Evolutionary conservation across 1,139 yeast genomes (phyloP), one percentile per base, ranked within the genome.

Genomic region (Kazachstania sp.): DNA sequence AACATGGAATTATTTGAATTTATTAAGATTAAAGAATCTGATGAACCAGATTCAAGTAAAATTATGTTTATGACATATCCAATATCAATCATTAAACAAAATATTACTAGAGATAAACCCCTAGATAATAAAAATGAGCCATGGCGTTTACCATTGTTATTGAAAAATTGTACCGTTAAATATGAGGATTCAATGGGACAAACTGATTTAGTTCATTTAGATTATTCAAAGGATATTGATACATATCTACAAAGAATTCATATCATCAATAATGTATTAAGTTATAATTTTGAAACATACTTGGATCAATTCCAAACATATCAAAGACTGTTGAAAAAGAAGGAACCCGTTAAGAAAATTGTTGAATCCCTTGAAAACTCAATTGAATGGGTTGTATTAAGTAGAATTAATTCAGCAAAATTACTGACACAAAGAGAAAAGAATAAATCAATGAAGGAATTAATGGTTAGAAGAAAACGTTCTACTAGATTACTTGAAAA

Each of bases 401-500:
- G 32, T 44, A 56, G 55, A 38, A 48, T 63, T 16, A 54, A 57
- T 41, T 55, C 61, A 9, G 49, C 60, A n/a, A 57, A 60, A 38
- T 41, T 60, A 34, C 39, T 57, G 16, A 49, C 45, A n/a, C 59
- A 56, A 40, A 48, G 58, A 34, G 60, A 55, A 37, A 64, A 59
- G 45, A 58, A 56, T 18, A 53, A 54, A 34, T 55, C 60, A 6
- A 56, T 63, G 54, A 60, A 57, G 12, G 59, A 53, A 36, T 48
- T 65, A 35, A 42, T 65, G 43, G 56, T 54, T 4, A 55, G 62
- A 45, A 55, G 67, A 36, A 64, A 65, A 41, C 51, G 67, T 38
- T 65, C 68, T 1, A 58, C 67, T 1, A 56, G 67, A 48, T 47
- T 65, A 15, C 61, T 62, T 1, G 67, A 66, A 1, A 56, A 59